Conservation (phyloP, 805 yeast species). For the Yarrowia sp. region DNA sequence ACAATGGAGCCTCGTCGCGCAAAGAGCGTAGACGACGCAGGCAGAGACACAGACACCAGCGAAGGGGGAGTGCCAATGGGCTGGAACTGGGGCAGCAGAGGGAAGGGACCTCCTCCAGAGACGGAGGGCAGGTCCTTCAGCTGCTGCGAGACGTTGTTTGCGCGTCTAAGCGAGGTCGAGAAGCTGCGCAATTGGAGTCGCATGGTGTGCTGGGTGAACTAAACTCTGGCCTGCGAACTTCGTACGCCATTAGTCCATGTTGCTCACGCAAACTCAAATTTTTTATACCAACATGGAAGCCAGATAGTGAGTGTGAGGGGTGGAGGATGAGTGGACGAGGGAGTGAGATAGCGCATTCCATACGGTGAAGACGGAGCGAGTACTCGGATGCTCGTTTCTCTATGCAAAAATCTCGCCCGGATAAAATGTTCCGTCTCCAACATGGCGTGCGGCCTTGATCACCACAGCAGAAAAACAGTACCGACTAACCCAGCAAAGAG, state of each 20-base stretch:
- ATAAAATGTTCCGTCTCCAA: too few species aligned
- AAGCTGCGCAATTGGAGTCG: slow-evolving; percentile 25
- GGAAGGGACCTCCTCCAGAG: slow-evolving; percentile 46
- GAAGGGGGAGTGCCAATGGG: slow-evolving; percentile 46
- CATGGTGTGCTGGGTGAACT: slow-evolving; percentile 15
- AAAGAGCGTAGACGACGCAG: slow-evolving; percentile 44
- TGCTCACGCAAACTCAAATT: slow-evolving; percentile 12
- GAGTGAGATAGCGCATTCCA: background rate
- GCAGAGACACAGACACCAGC: slow-evolving; percentile 45
- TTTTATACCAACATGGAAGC: background rate
- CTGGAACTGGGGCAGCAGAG: slow-evolving; percentile 44
- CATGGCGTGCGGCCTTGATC: too few species aligned
- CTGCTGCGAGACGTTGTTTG: slow-evolving; percentile 29
- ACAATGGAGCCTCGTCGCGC: slow-evolving; percentile 46
- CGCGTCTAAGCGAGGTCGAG: slow-evolving; percentile 21
- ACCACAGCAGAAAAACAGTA: too few species aligned
- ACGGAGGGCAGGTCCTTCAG: slow-evolving; percentile 36
- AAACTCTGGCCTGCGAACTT: background rate
- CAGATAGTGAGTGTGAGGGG: slow-evolving; percentile 1
- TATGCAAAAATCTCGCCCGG: too few species aligned
- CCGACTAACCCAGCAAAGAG: slow-evolving; percentile 6
- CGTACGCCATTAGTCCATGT: slow-evolving; percentile 8
- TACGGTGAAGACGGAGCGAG: too few species aligned
- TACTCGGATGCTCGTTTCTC: too few species aligned
- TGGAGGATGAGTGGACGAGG: background rate